Percentiles rank a stretch among this genome's conserved stretches.
Evolutionary conservation across 2,329 filamentous ascomycete species (phyloP).

Genomic region (Epichloe glyceriae): DNA sequence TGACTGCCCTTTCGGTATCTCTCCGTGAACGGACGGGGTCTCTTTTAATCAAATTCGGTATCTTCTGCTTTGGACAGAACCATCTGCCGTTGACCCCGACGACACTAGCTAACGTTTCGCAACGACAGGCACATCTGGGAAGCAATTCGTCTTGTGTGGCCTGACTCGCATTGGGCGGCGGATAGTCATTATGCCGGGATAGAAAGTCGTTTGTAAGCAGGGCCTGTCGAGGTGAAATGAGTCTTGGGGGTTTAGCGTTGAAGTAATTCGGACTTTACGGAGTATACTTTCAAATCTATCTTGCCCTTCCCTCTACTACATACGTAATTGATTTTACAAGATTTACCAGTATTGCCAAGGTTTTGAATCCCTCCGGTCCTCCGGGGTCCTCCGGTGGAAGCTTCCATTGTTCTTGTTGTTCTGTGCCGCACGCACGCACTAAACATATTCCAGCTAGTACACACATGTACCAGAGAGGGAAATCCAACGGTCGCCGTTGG

Average conservation of each 20-base stretch:
- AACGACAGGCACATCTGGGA: slow-evolving; percentile 75
- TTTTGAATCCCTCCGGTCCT: no score
- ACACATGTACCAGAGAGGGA: not conserved
- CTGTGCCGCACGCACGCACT: not conserved
- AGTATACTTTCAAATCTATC: no score
- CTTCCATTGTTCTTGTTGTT: no score
- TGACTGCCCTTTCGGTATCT: not conserved
- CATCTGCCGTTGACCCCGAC: not conserved
- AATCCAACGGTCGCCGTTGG: not conserved
- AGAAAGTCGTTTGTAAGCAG: slow-evolving; percentile 61
- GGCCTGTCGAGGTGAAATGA: not conserved
- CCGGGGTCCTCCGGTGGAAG: no score
- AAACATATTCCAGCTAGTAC: not conserved
- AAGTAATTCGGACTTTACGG: not conserved
- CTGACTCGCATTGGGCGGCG: slow-evolving; percentile 72
- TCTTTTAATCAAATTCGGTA: not conserved
- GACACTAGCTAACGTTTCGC: slow-evolving; percentile 16
- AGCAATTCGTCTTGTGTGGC: slow-evolving; percentile 83
- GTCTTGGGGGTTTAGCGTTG: not conserved
- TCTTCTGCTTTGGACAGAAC: not conserved
- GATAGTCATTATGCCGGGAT: slow-evolving; percentile 54
- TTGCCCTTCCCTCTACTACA: not conserved
- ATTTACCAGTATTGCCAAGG: no score
- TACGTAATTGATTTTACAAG: no score
- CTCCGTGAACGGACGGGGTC: not conserved